Evolutionary conservation across 306 rosid species (phyloP).

Genomic region (Rubus parviflorus): DNA sequence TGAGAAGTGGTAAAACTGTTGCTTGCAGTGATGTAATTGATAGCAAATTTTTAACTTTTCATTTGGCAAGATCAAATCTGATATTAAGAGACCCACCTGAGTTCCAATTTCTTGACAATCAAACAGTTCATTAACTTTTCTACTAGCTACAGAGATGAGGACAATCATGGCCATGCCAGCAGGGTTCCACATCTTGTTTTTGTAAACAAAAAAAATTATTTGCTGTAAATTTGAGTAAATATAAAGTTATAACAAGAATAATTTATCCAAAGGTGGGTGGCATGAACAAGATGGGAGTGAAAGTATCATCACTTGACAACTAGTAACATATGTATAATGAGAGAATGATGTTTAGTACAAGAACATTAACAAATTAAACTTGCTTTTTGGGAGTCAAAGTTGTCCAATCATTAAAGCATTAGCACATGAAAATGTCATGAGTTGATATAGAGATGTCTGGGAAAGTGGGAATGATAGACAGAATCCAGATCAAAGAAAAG

Average conservation of each 20-base stretch:
- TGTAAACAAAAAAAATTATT: neutral
- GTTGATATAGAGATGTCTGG: neutral
- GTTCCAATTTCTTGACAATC: neutral
- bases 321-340: neutral
- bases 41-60: neutral
- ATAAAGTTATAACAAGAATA: neutral
- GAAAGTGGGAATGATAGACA: neutral
- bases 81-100: neutral
- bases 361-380: neutral
- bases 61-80: neutral
- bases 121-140: slow-evolving; percentile 4
- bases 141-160: neutral
- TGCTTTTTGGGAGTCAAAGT: neutral
- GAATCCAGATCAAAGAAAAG: neutral
- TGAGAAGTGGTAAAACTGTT: neutral
- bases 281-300: neutral
- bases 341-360: neutral
- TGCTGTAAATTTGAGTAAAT: neutral
- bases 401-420: neutral
- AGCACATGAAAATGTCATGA: slow-evolving; percentile 1
- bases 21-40: neutral
- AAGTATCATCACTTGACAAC: neutral
- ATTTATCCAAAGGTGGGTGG: too few relatives aligned
- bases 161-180: neutral
- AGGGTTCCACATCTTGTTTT: neutral